Evolutionary conservation across 2,329 filamentous ascomycete genomes (phyloP).

Genomic region (Gyromitra esculenta): DNA sequence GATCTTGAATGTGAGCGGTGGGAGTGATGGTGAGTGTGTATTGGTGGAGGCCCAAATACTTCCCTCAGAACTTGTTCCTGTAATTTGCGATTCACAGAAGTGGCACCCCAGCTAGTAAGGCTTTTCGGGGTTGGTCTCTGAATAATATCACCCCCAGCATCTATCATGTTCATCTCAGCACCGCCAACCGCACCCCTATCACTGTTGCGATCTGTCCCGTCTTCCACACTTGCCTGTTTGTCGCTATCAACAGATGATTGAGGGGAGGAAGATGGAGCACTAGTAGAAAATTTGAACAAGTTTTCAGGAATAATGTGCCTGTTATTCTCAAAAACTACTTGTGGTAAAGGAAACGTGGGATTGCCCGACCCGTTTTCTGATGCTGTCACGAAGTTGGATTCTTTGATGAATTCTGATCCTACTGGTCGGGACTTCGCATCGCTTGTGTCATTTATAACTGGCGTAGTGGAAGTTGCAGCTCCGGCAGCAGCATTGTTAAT

Average conservation of each 20-base stretch:
- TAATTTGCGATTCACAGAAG: slow-evolving; percentile 72
- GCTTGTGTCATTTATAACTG: slow-evolving; percentile 55
- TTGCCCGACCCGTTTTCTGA: slow-evolving; percentile 34
- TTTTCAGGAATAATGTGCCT: slow-evolving; percentile 74
- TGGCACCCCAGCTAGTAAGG: slow-evolving; percentile 68
- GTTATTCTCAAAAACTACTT: slow-evolving; percentile 76
- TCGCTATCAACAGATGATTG: slow-evolving; percentile 58
- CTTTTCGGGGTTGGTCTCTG: slow-evolving; percentile 46
- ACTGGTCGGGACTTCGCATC: slow-evolving; percentile 42
- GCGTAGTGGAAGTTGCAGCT: slow-evolving; percentile 53
- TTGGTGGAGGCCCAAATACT: slow-evolving; percentile 72
- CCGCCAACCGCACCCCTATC: slow-evolving; percentile 3
- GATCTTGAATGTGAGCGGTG: slow-evolving; percentile 59
- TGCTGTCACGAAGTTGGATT: slow-evolving; percentile 45
- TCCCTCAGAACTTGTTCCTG: slow-evolving; percentile 74
- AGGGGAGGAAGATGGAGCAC: slow-evolving; percentile 60
- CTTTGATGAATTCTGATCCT: slow-evolving; percentile 58
- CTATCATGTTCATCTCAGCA: slow-evolving; percentile 1
- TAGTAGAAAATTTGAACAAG: slow-evolving; percentile 66
- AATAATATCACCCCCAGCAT: slow-evolving; percentile 24
- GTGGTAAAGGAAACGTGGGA: slow-evolving; percentile 61
- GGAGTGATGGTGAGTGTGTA: slow-evolving; percentile 68
- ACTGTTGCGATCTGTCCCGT: slow-evolving; percentile 29
- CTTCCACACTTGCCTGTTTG: slow-evolving; percentile 29
- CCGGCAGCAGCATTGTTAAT: slow-evolving; percentile 27